Base-by-base conservation (phyloP, 2,329 filamentous ascomycete species). In the Plectosphaerella cucumerina region DNA sequence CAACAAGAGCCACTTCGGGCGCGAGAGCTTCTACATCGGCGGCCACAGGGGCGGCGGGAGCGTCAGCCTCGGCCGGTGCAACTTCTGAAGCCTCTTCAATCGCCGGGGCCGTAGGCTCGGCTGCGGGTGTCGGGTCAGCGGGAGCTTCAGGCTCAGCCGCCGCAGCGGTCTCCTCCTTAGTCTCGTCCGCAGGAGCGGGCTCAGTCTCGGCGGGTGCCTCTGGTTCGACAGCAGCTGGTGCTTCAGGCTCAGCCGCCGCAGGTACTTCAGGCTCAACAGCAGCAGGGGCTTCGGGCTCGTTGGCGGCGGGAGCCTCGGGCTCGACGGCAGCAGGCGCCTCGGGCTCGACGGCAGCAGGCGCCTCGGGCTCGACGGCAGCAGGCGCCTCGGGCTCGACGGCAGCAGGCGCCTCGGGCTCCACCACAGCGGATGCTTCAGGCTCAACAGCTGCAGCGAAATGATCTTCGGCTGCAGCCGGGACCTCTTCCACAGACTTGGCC, bases 31-130 rank as follows among this genome's bases (percentile, higher is more conserved):
- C 26, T 6, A 41, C 45, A 2, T 18, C 44, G 17, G 48, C 39
- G 42, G 34, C 12, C 23, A 26, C 44, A 23, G 5, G 33, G 17
- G 22, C 18, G 12, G 37, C 45, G 2, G 23, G 9, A 43, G 52
- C 26, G 14, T 52, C 51, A n/a, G 48, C 23, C 11, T 50, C 31
- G 21, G 50, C 42, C 6, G 47, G 21, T 8, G 37, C 18, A n/a
- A 53, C 49, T 4, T 26, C 44, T 4, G 26, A 17, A 78, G 64
- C 3, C 86, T 33, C 18, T 18, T 17, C 26, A 34, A 2, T 39
- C 10, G 41, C 8, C 74, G 50, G 84, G 17, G 34, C 26, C 14
- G 35, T 42, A 21, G 22, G 18, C 21, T 53, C 33, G 26, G 21
- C 20, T 14, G 20, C 39, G 9, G 44, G 42, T n/a, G 43, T 31